Evolutionary conservation across 108 stramenopile genomes (phyloP).

Genomic region (Pseudonitzschia pungens): DNA sequence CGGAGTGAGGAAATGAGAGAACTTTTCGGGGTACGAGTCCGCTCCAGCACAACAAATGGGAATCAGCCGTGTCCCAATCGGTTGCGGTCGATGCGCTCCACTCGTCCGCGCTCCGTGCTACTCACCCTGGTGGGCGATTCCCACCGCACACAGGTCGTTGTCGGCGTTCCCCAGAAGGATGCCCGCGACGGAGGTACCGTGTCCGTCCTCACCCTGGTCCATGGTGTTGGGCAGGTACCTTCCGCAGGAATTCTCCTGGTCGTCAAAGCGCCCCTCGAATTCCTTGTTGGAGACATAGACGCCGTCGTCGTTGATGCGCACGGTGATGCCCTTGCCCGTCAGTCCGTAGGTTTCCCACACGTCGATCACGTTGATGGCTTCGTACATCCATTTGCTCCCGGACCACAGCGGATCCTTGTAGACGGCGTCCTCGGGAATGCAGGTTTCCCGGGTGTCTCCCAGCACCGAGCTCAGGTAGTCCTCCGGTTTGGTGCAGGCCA

Average conservation of each 20-base stretch:
- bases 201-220: not conserved
- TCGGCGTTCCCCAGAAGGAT: constrained; percentile 19
- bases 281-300: constrained; percentile 34
- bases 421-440: not conserved
- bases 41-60: too few species aligned
- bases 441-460: not conserved
- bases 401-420: constrained; percentile 30
- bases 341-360: constrained; percentile 34
- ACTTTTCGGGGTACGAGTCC: too few species aligned
- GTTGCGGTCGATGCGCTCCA: too few species aligned
- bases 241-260: constrained; percentile 27
- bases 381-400: constrained; percentile 33
- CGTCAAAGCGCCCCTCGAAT: constrained; percentile 34
- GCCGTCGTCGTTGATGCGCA: constrained; percentile 48
- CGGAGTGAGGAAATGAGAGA: too few species aligned
- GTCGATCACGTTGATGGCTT: constrained; percentile 31
- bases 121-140: constrained; percentile 28
- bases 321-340: constrained; percentile 26
- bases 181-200: constrained; percentile 35
- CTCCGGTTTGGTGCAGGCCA: not conserved
- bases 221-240: constrained; percentile 13
- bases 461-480: not conserved
- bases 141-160: constrained; percentile 31
- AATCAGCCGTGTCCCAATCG: too few species aligned
- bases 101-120: not conserved